Evolutionary conservation across 495 filamentous ascomycete species (phyloP).

Genomic region (Podospora anserina): DNA sequence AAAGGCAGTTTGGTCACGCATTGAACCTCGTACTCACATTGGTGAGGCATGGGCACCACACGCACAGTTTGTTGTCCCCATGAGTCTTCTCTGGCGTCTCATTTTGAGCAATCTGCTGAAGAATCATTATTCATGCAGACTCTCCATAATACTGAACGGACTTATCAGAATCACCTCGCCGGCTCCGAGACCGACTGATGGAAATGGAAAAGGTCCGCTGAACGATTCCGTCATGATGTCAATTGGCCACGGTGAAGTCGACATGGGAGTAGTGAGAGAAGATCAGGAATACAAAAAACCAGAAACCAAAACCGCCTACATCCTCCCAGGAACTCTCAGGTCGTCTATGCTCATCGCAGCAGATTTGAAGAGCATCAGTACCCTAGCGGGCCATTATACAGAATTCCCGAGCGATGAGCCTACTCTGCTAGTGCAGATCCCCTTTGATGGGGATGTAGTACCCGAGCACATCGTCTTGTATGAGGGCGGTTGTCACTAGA

Average conservation of each 20-base stretch:
- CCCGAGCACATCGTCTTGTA: constrained; percentile 26
- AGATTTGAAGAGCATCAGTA: constrained; percentile 28
- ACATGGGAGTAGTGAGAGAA: background rate
- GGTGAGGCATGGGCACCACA: constrained; percentile 34
- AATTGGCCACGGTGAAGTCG: background rate
- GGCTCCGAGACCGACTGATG: constrained; percentile 15
- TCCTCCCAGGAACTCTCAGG: constrained; percentile 26
- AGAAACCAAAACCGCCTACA: constrained; percentile 23
- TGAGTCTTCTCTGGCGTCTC: background rate
- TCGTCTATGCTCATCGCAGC: constrained; percentile 31
- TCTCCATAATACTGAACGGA: constrained; percentile 30
- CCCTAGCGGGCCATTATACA: constrained; percentile 29
- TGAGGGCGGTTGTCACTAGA: constrained; percentile 23
- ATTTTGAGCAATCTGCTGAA: background rate
- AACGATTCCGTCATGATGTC: constrained; percentile 2
- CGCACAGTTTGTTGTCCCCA: constrained; percentile 22
- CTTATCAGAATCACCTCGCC: constrained; percentile 32
- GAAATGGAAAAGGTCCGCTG: background rate
- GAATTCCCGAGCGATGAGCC: constrained; percentile 34
- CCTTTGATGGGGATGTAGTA: constrained; percentile 23
- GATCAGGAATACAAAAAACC: constrained; percentile 11
- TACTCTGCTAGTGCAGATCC: constrained; percentile 30
- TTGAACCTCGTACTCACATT: constrained; percentile 24
- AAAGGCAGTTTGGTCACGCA: constrained; percentile 27
- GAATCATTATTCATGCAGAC: constrained; percentile 11